Percentiles rank a stretch among this genome's conserved stretches.
Evolutionary conservation across 306 rosid species (phyloP).

Genomic region (Chamaecrista fasciculata): DNA sequence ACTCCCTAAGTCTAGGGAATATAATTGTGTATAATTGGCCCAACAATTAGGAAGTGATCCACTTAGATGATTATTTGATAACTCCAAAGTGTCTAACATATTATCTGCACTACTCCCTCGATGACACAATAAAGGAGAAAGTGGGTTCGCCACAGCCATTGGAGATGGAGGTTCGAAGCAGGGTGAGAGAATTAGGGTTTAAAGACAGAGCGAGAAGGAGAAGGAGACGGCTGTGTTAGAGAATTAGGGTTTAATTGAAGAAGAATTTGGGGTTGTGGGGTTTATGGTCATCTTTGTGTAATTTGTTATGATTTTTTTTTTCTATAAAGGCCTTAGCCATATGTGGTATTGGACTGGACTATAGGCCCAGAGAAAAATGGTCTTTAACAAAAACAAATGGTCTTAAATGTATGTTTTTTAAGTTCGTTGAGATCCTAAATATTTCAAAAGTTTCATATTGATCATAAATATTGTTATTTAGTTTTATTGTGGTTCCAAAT

Average conservation of each 20-base stretch:
- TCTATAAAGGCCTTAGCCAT: no score
- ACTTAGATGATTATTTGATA: neutral
- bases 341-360: no score
- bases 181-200: neutral
- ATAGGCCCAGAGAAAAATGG: no score
- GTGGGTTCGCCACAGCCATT: slow-evolving; percentile 33
- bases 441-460: no score
- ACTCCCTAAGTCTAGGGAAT: neutral
- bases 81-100: neutral
- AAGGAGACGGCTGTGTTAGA: neutral
- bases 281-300: neutral
- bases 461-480: no score
- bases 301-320: neutral
- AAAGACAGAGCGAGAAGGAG: no score
- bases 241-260: neutral
- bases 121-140: no score
- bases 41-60: slow-evolving; percentile 3
- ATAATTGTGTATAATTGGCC: neutral
- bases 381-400: no score
- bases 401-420: no score
- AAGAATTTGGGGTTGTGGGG: neutral
- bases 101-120: neutral
- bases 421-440: no score
- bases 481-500: no score
- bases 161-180: no score